A percentile compares a stretch with the other conserved stretches of the same genome.
These are phyloP conservation scores for Schizochytrium sp. DNA, from an alignment of 108 stramenopile genomes.

Conservation along the genomic window DNA sequence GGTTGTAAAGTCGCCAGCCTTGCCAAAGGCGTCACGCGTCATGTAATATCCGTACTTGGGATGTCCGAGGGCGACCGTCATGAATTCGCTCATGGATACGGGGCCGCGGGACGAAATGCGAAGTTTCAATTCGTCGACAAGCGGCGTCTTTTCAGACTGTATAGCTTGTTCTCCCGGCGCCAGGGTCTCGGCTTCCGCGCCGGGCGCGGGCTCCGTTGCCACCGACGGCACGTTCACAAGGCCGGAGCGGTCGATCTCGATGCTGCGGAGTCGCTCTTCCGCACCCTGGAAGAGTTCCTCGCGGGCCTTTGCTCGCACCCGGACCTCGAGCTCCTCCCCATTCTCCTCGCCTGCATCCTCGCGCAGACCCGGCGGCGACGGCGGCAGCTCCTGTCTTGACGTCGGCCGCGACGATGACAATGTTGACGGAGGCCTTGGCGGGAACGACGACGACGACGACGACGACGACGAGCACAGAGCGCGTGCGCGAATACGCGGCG, in stretches of 20 bases:
- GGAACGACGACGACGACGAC: no score
- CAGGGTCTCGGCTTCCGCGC: not conserved
- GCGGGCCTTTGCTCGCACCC: not conserved
- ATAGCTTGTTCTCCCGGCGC: not conserved
- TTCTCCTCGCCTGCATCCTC: not conserved
- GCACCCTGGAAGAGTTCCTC: not conserved
- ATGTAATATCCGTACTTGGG: constrained; percentile 54
- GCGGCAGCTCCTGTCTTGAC: no score
- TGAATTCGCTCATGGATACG: constrained; percentile 18
- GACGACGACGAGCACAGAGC: no score
- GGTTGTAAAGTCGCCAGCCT: constrained; percentile 85
- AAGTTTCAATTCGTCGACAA: not conserved
- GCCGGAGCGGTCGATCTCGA: not conserved
- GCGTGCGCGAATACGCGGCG: no score
- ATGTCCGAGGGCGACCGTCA: constrained; percentile 30
- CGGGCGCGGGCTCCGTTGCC: not conserved
- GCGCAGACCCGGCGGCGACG: not conserved
- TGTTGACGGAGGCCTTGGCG: no score
- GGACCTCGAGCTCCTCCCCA: not conserved
- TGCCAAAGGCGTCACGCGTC: constrained; percentile 53
- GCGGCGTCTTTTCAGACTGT: not conserved
- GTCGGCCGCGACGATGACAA: no score
- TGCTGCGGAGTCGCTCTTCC: not conserved
- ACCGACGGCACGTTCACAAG: not conserved
- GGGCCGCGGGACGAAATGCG: not conserved